A percentile compares a stretch with the other conserved stretches of the same genome.
Evolutionary conservation across 2,329 filamentous ascomycete genomes (phyloP).

Genomic region (Orbilia oligospora): DNA sequence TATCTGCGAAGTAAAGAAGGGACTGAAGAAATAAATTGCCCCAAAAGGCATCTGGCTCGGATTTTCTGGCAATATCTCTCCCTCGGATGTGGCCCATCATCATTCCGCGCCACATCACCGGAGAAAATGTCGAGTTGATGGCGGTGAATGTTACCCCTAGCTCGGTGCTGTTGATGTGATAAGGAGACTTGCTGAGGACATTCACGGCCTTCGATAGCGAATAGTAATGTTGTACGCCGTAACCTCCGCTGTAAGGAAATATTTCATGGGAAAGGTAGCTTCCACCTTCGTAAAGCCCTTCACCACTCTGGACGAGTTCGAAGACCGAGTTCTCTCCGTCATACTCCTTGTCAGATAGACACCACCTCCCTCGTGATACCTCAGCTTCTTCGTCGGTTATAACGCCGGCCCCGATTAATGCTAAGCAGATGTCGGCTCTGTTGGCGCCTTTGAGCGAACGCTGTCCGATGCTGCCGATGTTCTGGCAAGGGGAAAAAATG

Average conservation of each 20-base stretch:
- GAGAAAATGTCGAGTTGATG: constrained; percentile 57
- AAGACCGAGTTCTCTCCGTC: constrained; percentile 59
- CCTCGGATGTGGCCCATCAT: constrained; percentile 61
- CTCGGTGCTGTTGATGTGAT: constrained; percentile 43
- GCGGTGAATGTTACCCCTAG: constrained; percentile 48
- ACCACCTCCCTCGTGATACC: constrained; percentile 43
- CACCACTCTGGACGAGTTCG: constrained; percentile 45
- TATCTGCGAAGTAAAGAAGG: constrained; percentile 52
- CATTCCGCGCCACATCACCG: constrained; percentile 60
- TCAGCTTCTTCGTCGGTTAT: constrained; percentile 55
- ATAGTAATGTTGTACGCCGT: constrained; percentile 59
- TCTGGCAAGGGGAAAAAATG: constrained; percentile 18
- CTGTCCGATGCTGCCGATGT: constrained; percentile 45
- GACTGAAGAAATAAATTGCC: constrained; percentile 54
- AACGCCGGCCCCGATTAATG: constrained; percentile 53
- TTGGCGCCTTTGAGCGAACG: constrained; percentile 57
- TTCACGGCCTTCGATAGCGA: constrained; percentile 58
- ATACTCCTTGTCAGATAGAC: constrained; percentile 46
- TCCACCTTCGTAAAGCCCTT: constrained; percentile 60
- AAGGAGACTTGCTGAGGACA: constrained; percentile 48
- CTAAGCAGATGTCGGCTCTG: constrained; percentile 54
- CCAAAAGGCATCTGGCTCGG: constrained; percentile 49
- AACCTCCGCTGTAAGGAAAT: constrained; percentile 61
- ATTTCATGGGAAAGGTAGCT: constrained; percentile 61
- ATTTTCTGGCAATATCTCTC: constrained; percentile 58